These are phyloP conservation scores for Suzukiozyma palmioleophila DNA, from an alignment of 1,139 yeast species.

Conservation along the genomic window DNA sequence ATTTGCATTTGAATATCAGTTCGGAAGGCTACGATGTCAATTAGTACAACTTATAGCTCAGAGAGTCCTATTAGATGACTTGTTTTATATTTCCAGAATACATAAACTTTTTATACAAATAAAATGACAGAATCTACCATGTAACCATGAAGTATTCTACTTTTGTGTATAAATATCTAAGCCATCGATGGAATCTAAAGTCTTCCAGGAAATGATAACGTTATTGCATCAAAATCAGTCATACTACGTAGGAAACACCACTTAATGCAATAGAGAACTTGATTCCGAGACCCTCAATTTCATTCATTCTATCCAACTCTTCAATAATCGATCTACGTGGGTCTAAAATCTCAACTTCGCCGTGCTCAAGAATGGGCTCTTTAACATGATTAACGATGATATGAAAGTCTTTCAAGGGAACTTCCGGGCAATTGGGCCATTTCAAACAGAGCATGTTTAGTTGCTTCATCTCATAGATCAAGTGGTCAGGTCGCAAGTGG, in stretches of 20 bases:
- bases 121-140: neutral
- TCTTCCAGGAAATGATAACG: no score
- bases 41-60: conserved; percentile 14
- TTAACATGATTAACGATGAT: conserved; percentile 72
- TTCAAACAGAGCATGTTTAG: conserved; percentile 22
- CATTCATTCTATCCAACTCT: conserved; percentile 43
- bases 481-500: conserved; percentile 65
- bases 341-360: conserved; percentile 25
- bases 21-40: conserved; percentile 63
- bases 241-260: conserved; percentile 32
- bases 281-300: conserved; percentile 31
- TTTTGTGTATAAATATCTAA: neutral
- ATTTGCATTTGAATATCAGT: conserved; percentile 55
- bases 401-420: conserved; percentile 45
- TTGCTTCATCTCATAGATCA: conserved; percentile 53
- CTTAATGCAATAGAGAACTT: conserved; percentile 50
- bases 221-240: no score
- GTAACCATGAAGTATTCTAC: neutral
- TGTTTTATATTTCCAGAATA: conserved; percentile 1
- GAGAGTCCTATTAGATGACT: neutral
- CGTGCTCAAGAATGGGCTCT: conserved; percentile 32
- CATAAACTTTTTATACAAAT: conserved; percentile 1
- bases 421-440: conserved; percentile 8
- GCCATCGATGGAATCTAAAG: neutral
- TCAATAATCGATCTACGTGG: conserved; percentile 51